Base-by-base conservation (phyloP, 2,329 filamentous ascomycete species). In the Fusarium papillatum region DNA sequence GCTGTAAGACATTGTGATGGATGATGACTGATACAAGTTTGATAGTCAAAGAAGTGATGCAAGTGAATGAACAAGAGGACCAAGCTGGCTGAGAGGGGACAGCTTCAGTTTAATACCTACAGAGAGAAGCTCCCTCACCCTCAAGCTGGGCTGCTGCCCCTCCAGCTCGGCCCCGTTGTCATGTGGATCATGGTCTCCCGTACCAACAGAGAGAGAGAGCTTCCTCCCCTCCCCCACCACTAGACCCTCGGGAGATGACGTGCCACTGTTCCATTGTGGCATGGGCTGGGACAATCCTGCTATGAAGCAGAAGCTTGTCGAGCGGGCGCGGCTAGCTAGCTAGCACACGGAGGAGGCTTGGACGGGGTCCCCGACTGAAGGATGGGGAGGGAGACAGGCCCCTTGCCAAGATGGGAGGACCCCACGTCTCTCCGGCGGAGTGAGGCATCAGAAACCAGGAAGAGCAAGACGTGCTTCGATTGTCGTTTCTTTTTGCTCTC, bases 1-100 rank as follows among this genome's bases (percentile, higher is more conserved):
- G 79, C 83, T 82, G 84, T 86, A 88, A 85, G 87, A 89, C 87
- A 89, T 87, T 66, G 39, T 85, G 77, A 74, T 60, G 39, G 53
- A 29, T 50, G 46, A 5, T 36, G 46, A 13, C 43, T 64, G n/a
- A n/a, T 26, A 63, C n/a, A 31, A 48, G 38, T 53, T 53, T 67
- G 60, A 62, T 66, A 53, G 62, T 57, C 46, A 39, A 64, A 29
- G 24, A 53, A 64, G 60, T 70, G 36, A 48, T 69, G 29, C n/a
- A 13, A 66, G 48, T 64, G 64, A 38, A 60, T 66, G 65, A 41
- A 24, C 53, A 64, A 38, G 53, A 70, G 16, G 60, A 24, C 8
- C 10, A 24, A 26, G 14, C 22, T 26, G 22, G 34, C n/a, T 38
- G 11, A 29, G 72, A 67, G 71, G 75, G 75, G 57, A 69, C 17